A percentile compares a stretch with the other conserved stretches of the same genome.
Conservation (phyloP, 805 yeast genomes). For the Ogataea trehaloabstinens region DNA sequence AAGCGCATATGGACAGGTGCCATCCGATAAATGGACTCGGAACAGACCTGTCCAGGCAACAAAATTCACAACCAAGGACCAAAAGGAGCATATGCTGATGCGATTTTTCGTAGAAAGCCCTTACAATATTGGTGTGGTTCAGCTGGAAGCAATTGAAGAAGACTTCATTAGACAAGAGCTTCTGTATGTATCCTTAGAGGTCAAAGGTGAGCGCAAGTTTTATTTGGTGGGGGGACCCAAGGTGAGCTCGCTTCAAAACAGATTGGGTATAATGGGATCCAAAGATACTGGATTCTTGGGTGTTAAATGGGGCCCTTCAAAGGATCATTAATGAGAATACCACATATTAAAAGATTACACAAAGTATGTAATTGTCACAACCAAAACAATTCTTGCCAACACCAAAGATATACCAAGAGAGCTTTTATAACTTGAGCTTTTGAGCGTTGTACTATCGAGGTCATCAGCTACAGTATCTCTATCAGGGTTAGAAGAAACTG, state of each 20-base stretch:
- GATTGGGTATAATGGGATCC: slow-evolving; percentile 39
- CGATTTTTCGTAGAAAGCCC: slow-evolving; percentile 82
- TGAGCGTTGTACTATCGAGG: slow-evolving; percentile 6
- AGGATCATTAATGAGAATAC: slow-evolving; percentile 34
- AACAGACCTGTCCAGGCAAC: slow-evolving; percentile 81
- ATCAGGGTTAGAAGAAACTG: slow-evolving; percentile 9
- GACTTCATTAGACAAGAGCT: slow-evolving; percentile 66
- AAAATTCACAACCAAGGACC: slow-evolving; percentile 61
- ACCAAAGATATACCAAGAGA: neutral
- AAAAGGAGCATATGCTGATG: slow-evolving; percentile 79
- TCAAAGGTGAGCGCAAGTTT: slow-evolving; percentile 65
- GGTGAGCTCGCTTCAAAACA: slow-evolving; percentile 41
- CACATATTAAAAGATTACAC: neutral
- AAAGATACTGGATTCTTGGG: slow-evolving; percentile 67
- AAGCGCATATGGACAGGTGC: slow-evolving; percentile 77
- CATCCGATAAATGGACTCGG: slow-evolving; percentile 79
- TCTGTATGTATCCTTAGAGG: slow-evolving; percentile 71
- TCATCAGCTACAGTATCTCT: slow-evolving; percentile 16
- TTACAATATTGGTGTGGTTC: slow-evolving; percentile 62
- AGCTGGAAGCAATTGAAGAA: slow-evolving; percentile 75
- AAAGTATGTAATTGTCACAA: neutral
- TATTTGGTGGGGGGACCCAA: slow-evolving; percentile 65
- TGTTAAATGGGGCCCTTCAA: slow-evolving; percentile 82
- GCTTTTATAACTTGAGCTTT: neutral
- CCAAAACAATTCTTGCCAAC: neutral